Evolutionary conservation across 768 basidiomycete species (phyloP), one percentile per base, ranked within the genome.

Genomic region (Rhodotorula graminis): DNA sequence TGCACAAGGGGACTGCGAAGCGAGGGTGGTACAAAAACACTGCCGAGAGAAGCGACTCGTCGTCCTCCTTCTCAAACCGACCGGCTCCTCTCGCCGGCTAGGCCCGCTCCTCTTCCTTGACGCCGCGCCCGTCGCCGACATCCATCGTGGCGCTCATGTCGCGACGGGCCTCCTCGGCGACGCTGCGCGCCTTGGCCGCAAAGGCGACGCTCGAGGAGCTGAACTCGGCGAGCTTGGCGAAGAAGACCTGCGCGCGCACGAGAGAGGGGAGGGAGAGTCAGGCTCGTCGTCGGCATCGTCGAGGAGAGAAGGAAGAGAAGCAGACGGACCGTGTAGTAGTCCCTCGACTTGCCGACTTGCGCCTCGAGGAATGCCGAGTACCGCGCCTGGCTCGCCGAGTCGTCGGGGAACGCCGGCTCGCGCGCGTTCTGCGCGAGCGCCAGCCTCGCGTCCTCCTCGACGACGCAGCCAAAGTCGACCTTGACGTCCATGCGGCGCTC

Each of bases 251-350:
- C 44, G 25, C 4, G 37, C 37, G 37, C n/a, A 37, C 5, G 40
- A 23, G 16, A 5, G 11, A 0, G n/a, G 27, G 1, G 29, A 7
- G 12, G 16, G 15, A 9, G 37, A 4, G 37, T 37, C 37, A 37
- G 37, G 5, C 5, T 9, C 37, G 18, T 60, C 19, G 16, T 23
- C 37, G 42, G 21, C 29, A 21, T 14, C 16, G 12, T 11, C 3
- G 27, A 9, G 25, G 37, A 53, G 52, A 18, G 42, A 0, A 62
- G 33, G 5, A 29, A 0, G 40, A 29, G 18, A 44, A 12, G 27
- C 15, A 27, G 29, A 27, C 64, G 64, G 29, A 65, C 53, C 29
- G 62, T 57, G 56, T 69, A 69, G 52, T 46, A 58, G 16, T 69
- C 68, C n/a, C 49, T 46, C 25, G 44, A 37, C 27, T 47, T 25